These are phyloP conservation scores for grape (Vitis vinifera) DNA, from an alignment of 164 flowering plant species.

Conservation along the genomic window DNA sequence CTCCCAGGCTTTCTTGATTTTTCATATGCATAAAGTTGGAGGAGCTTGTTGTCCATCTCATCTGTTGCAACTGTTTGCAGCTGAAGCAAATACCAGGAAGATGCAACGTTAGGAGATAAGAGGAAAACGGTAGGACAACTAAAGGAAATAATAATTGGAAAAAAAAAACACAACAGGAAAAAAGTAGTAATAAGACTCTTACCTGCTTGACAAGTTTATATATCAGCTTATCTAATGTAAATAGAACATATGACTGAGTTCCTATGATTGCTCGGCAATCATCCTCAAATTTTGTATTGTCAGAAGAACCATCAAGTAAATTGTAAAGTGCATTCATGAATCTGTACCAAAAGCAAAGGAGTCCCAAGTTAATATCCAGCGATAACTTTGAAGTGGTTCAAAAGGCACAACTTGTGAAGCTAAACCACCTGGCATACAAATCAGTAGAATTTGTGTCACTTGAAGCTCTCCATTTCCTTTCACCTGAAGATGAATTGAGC, in stretches of 20 bases:
- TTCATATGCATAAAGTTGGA: constrained; percentile 89
- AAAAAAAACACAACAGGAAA: neutral
- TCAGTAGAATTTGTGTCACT: constrained; percentile 55
- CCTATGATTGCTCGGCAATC: constrained; percentile 94
- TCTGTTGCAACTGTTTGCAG: constrained; percentile 82
- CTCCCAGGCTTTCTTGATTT: constrained; percentile 65
- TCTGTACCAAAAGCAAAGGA: constrained; percentile 36
- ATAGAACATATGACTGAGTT: constrained; percentile 88
- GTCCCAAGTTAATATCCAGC: constrained; percentile 9
- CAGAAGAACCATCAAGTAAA: constrained; percentile 89
- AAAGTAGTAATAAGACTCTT: neutral
- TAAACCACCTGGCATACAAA: constrained; percentile 68
- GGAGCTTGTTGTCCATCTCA: constrained; percentile 89
- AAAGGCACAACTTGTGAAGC: neutral
- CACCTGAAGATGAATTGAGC: constrained; percentile 67
- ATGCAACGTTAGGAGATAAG: neutral
- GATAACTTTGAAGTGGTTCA: neutral
- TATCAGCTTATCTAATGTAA: constrained; percentile 91
- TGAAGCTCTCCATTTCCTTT: constrained; percentile 68
- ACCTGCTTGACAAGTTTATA: constrained; percentile 87
- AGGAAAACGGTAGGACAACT: neutral
- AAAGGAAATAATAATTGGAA: neutral
- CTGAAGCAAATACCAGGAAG: constrained; percentile 35
- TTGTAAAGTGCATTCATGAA: constrained; percentile 80
- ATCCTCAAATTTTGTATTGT: constrained; percentile 92